Percentiles rank a stretch among this genome's conserved stretches.
Evolutionary conservation across 116 monocot genomes (phyloP).

Genomic region (Dioscorea cayenensis): DNA sequence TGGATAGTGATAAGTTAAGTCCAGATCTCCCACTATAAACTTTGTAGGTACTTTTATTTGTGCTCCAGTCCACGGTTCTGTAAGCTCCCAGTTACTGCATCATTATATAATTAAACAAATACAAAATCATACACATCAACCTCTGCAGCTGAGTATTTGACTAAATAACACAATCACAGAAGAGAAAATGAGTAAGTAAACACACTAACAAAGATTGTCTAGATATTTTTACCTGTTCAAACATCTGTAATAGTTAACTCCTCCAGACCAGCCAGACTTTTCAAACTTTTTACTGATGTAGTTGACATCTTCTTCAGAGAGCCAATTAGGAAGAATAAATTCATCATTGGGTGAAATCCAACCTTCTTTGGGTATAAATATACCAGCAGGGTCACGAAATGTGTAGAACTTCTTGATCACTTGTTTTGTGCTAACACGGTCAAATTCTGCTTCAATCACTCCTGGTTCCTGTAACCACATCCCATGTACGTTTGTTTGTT

Average conservation of each 20-base stretch:
- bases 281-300: slow-evolving; percentile 12
- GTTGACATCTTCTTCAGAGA: slow-evolving; percentile 18
- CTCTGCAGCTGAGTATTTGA: no score
- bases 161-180: no score
- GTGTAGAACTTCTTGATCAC: slow-evolving; percentile 11
- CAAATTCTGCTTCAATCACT: slow-evolving; percentile 26
- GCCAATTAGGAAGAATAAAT: slow-evolving; percentile 16
- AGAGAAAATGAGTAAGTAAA: no score
- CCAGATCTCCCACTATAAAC: slow-evolving; percentile 13
- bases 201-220: no score
- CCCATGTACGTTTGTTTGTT: not conserved
- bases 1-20: slow-evolving; percentile 15
- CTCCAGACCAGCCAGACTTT: slow-evolving; percentile 18
- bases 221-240: slow-evolving; percentile 19
- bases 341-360: not conserved
- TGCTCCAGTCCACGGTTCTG: slow-evolving; percentile 8
- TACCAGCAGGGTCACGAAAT: slow-evolving; percentile 1
- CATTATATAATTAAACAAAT: not conserved
- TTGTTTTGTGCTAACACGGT: not conserved
- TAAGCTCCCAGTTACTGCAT: slow-evolving; percentile 16
- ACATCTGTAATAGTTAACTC: slow-evolving; percentile 19
- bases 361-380: slow-evolving; percentile 10
- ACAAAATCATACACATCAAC: no score
- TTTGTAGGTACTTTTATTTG: slow-evolving; percentile 7
- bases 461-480: slow-evolving; percentile 25